Conservation (phyloP, 371 early-diverging fungal genomes). For the Apophysomyces elegans region DNA sequence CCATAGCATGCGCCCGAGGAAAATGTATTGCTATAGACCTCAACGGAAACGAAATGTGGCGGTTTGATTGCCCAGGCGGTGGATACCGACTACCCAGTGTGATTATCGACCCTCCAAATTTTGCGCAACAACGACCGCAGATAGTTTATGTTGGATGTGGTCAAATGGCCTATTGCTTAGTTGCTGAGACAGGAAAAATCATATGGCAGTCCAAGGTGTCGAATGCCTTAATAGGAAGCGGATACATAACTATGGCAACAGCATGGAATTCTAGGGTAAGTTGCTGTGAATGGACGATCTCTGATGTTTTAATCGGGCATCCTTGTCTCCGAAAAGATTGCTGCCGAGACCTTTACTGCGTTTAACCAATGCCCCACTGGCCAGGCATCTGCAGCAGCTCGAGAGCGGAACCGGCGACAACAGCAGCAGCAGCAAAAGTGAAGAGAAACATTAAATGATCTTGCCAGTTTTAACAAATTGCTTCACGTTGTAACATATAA, state of each 20-base stretch:
- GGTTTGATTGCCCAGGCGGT: slow-evolving; percentile 36
- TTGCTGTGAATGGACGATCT: no score
- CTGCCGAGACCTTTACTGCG: slow-evolving; percentile 29
- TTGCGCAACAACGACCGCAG: slow-evolving; percentile 1
- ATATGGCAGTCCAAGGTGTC: slow-evolving; percentile 33
- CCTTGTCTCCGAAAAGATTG: background rate
- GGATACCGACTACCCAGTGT: slow-evolving; percentile 28
- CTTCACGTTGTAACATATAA: no score
- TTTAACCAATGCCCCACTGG: slow-evolving; percentile 28
- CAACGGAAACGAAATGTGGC: slow-evolving; percentile 32
- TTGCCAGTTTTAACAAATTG: no score
- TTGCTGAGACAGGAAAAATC: slow-evolving; percentile 24
- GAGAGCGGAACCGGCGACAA: no score
- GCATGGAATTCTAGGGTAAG: slow-evolving; percentile 35
- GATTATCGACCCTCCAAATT: slow-evolving; percentile 28
- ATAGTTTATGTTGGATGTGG: slow-evolving; percentile 36
- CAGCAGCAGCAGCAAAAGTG: background rate
- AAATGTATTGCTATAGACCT: slow-evolving; percentile 36
- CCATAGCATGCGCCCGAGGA: slow-evolving; percentile 31
- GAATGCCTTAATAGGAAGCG: slow-evolving; percentile 18
- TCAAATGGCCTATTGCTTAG: slow-evolving; percentile 32
- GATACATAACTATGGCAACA: slow-evolving; percentile 39
- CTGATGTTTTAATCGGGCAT: no score
- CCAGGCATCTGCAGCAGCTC: slow-evolving; percentile 5
- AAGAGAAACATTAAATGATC: background rate